A percentile compares a stretch with the other conserved stretches of the same genome.
phyloP scores from a whole-genome alignment of 306 rosid species.

The Casuarina glauca region DNA sequence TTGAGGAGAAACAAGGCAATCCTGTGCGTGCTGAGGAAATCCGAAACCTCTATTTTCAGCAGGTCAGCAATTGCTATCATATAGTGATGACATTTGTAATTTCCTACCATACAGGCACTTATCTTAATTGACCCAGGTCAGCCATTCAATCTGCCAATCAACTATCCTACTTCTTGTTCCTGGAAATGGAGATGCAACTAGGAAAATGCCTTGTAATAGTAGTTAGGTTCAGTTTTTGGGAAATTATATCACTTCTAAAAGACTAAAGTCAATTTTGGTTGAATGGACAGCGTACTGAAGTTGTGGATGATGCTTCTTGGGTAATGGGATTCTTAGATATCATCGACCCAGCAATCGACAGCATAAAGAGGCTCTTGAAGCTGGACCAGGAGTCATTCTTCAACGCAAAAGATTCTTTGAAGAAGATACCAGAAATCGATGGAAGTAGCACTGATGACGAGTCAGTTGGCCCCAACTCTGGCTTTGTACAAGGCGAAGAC shows the following conservation, averaged over 20 bases:
- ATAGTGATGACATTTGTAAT: background rate
- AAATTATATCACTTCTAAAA: background rate
- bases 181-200: background rate
- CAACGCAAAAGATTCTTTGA: slow-evolving; percentile 30
- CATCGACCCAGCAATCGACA: slow-evolving; percentile 84
- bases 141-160: background rate
- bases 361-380: slow-evolving; percentile 72
- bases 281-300: slow-evolving; percentile 78
- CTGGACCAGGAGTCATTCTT: slow-evolving; percentile 49
- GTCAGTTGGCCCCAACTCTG: slow-evolving; percentile 24
- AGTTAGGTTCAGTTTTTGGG: background rate
- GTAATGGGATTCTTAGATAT: slow-evolving; percentile 87
- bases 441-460: slow-evolving; percentile 32
- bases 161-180: background rate
- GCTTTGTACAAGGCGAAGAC: slow-evolving; percentile 19
- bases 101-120: background rate
- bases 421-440: slow-evolving; percentile 33
- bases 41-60: slow-evolving; percentile 89
- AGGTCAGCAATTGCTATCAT: slow-evolving; percentile 48
- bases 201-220: background rate
- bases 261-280: slow-evolving; percentile 21
- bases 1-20: slow-evolving; percentile 95
- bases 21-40: slow-evolving; percentile 88
- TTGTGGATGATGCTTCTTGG: slow-evolving; percentile 96
- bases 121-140: background rate